Percentiles rank a stretch among this genome's conserved stretches.
These are phyloP conservation scores for Cystobasidium onofrii DNA, from an alignment of 768 basidiomycete species.

Conservation along the genomic window DNA sequence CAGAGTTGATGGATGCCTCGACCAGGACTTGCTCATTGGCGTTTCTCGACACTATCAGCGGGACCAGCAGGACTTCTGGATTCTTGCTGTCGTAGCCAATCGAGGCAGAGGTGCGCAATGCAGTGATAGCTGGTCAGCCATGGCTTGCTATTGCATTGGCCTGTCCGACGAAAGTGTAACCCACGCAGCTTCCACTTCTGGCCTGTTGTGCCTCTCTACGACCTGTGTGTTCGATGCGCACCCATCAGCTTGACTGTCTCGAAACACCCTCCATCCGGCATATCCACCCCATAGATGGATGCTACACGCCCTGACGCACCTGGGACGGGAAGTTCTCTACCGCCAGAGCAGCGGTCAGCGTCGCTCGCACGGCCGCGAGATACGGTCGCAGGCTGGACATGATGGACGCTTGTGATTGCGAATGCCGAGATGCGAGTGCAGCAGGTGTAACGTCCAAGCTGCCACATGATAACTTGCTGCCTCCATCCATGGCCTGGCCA, in stretches of 20 bases:
- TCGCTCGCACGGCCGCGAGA: constrained; percentile 87
- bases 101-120: not conserved
- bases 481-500: not conserved
- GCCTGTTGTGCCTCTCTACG: constrained; percentile 94
- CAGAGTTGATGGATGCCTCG: constrained; percentile 94
- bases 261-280: too few relatives aligned
- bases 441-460: too few relatives aligned
- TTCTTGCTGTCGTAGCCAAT: constrained; percentile 56
- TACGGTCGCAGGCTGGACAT: constrained; percentile 45
- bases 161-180: constrained; percentile 37
- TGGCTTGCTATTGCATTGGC: not conserved
- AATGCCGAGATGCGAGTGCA: constrained; percentile 4
- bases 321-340: constrained; percentile 97
- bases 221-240: constrained; percentile 54
- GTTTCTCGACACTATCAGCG: constrained; percentile 88
- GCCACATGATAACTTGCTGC: too few relatives aligned
- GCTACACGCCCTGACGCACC: constrained; percentile 48
- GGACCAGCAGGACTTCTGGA: constrained; percentile 86
- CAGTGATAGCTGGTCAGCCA: not conserved
- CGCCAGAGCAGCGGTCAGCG: constrained; percentile 92
- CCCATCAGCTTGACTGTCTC: not conserved
- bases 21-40: constrained; percentile 95
- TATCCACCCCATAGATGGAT: too few relatives aligned
- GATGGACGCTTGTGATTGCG: not conserved
- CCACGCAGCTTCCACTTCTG: constrained; percentile 83